Base-by-base conservation (phyloP, 768 basidiomycete genomes). In the Rhodotorula diobovata region DNA sequence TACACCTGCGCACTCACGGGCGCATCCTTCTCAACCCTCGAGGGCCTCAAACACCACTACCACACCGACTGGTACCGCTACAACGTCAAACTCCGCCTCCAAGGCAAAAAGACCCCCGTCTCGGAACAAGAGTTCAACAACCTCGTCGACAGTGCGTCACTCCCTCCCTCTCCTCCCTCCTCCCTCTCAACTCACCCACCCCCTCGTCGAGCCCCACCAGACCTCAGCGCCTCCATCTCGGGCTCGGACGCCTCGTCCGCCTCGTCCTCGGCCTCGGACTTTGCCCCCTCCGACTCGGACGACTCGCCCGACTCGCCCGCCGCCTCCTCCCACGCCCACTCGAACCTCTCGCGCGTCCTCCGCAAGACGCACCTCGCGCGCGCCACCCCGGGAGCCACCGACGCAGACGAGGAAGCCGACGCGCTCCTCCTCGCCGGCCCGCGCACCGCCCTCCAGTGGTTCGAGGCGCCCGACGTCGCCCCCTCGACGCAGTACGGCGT, bases 31-130 rank as follows among this genome's bases (percentile, higher is more conserved):
- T 74, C 82, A 21, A 87, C 88, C 67, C 85, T 98, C 12, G 87
- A 89, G 45, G 90, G 89, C 68, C 93, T 97, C 76, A 85, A 93
- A 61, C 79, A 82, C 2, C 95, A 98, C 81, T 96, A 90, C 80
- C 87, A 88, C 75, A 91, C 90, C 18, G 95, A 99, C 80, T 98
- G 95, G 96, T 95, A 99, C 84, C 86, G 93, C 68, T 98, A 95
- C 82, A 98, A 98, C 79, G 90, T 93, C 75, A 96, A 95, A 81
- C 81, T 93, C 60, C 71, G 67, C 43, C 55, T 76, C 39, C 82
- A 84, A 61, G 88, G 88, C 12, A 85, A 86, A 18, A 82, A 55
- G 2, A 75, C 83, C 32, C 80, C 87, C 35, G 86, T 93, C 32
- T 82, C 86, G 0, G 90, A 92, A 78, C 79, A 84, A 37, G 85